These are phyloP conservation scores for Fusarium verticillioides DNA, from an alignment of 2,329 filamentous ascomycete species.

Conservation along the genomic window DNA sequence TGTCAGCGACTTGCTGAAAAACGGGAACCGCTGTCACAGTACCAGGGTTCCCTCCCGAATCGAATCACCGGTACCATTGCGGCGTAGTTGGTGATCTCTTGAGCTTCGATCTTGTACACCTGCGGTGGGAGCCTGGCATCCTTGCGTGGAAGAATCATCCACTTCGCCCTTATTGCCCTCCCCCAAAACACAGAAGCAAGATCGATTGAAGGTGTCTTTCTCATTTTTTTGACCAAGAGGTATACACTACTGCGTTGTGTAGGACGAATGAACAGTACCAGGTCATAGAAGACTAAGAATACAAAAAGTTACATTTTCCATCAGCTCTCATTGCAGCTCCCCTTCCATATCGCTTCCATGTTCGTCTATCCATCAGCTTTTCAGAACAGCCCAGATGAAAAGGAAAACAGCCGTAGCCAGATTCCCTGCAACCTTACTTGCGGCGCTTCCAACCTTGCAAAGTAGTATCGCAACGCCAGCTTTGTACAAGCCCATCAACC, in stretches of 20 bases:
- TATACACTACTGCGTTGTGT: too few species aligned
- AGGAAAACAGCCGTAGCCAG: neutral
- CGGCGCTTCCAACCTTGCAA: neutral
- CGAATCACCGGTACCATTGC: neutral
- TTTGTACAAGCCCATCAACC: constrained; percentile 9
- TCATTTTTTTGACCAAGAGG: too few species aligned
- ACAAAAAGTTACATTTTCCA: neutral
- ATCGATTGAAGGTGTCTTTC: too few species aligned
- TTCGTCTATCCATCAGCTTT: rapidly evolving
- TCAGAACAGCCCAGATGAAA: neutral
- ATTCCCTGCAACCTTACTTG: neutral
- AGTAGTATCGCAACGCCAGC: neutral
- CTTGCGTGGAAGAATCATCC: neutral
- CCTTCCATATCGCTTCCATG: neutral
- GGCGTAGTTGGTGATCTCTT: too few species aligned
- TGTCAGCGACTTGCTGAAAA: neutral
- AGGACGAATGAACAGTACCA: too few species aligned
- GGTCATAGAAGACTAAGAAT: neutral
- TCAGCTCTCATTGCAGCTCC: neutral
- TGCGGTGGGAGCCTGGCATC: neutral
- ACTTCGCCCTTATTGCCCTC: neutral
- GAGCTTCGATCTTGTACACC: too few species aligned
- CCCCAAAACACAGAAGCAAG: too few species aligned
- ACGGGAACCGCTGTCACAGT: neutral
- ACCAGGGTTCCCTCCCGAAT: too few species aligned